Evolutionary conservation across 495 filamentous ascomycete genomes (phyloP).

Genomic region (Penicillium crystallinum): DNA sequence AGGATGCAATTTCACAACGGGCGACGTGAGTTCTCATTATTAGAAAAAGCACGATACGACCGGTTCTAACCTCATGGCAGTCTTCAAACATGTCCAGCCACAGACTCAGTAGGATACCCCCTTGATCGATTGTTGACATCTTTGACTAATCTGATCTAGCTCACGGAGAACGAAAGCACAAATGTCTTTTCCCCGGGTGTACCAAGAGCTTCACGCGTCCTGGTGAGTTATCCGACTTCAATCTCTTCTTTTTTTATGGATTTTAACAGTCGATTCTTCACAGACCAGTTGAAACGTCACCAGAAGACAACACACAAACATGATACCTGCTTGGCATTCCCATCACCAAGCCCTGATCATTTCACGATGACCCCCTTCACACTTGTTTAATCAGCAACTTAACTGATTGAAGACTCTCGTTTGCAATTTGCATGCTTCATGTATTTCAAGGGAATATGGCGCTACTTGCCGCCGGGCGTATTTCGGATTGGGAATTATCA

Average conservation of each 20-base stretch:
- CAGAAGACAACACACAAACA: slow-evolving; percentile 40
- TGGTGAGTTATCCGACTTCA: slow-evolving; percentile 24
- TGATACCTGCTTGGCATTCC: slow-evolving; percentile 16
- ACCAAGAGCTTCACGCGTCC: slow-evolving; percentile 46
- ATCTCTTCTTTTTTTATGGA: not conserved
- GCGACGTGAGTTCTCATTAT: slow-evolving; percentile 34
- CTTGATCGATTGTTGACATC: not conserved
- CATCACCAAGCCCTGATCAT: slow-evolving; percentile 26
- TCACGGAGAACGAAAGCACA: slow-evolving; percentile 44
- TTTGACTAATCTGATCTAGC: slow-evolving; percentile 22
- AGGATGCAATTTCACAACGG: slow-evolving; percentile 45
- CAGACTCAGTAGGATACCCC: slow-evolving; percentile 33
- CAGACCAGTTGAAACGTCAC: slow-evolving; percentile 47
- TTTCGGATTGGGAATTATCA: not conserved
- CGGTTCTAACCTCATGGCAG: slow-evolving; percentile 15
- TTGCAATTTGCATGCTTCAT: not conserved
- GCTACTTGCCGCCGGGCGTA: slow-evolving; percentile 7
- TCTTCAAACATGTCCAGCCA: slow-evolving; percentile 50
- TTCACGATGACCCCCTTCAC: slow-evolving; percentile 25
- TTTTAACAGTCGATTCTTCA: not conserved
- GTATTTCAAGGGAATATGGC: slow-evolving; percentile 3
- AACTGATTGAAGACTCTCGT: not conserved
- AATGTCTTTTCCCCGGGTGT: slow-evolving; percentile 39
- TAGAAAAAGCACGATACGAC: not conserved
- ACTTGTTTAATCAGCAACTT: slow-evolving; percentile 14